These are phyloP conservation scores for Aspergillus quadricinctus DNA, from an alignment of 2,329 filamentous ascomycete species.

Conservation along the genomic window DNA sequence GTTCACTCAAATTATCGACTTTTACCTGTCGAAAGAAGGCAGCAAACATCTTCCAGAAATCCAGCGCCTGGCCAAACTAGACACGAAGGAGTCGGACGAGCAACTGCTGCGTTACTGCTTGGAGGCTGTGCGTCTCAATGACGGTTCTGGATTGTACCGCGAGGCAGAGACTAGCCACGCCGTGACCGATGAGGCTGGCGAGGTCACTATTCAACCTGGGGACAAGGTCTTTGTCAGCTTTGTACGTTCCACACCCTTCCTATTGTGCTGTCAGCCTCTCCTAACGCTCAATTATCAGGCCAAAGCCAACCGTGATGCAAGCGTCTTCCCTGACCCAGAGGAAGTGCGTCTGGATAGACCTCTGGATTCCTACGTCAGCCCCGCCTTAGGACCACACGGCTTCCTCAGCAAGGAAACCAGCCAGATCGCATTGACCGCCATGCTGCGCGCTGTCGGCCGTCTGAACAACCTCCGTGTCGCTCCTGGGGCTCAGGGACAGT, in stretches of 20 bases:
- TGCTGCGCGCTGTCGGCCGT: constrained; percentile 63
- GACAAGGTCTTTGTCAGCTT: constrained; percentile 63
- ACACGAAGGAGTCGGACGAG: constrained; percentile 56
- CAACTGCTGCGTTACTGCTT: constrained; percentile 64
- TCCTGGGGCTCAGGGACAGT: constrained; percentile 59
- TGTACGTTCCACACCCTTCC: constrained; percentile 31
- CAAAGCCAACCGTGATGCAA: constrained; percentile 52
- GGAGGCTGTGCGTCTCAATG: constrained; percentile 67
- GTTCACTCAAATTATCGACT: constrained; percentile 71
- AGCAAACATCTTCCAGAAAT: constrained; percentile 57
- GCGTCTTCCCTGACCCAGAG: constrained; percentile 58
- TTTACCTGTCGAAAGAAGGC: constrained; percentile 60
- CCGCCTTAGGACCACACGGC: constrained; percentile 59
- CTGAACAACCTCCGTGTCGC: constrained; percentile 58
- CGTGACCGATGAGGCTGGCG: constrained; percentile 49
- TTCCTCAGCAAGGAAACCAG: constrained; percentile 60
- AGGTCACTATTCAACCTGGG: constrained; percentile 51
- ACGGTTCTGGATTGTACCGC: constrained; percentile 59
- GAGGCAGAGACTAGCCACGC: constrained; percentile 46
- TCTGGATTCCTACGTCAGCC: constrained; percentile 60
- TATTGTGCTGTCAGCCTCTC: not conserved
- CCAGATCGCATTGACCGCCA: constrained; percentile 60
- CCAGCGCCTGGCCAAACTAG: constrained; percentile 54
- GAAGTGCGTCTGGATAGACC: constrained; percentile 61
- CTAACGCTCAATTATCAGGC: constrained; percentile 22